phyloP scores from a whole-genome alignment of 441 rosid species.

The Pelargonium myrrhifolium region DNA sequence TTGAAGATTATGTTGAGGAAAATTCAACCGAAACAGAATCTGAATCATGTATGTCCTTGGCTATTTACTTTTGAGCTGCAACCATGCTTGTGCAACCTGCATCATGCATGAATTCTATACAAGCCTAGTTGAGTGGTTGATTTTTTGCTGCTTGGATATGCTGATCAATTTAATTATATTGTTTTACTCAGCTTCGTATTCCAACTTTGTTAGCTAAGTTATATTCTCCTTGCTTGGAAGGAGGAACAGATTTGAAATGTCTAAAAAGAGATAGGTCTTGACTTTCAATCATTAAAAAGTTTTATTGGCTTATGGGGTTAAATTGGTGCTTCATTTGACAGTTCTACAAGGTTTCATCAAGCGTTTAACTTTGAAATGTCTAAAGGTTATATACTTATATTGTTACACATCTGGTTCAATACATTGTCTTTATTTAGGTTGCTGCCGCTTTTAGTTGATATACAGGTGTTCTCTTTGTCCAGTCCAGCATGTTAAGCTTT shows the following conservation, averaged over 20 bases:
- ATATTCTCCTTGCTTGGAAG: background rate
- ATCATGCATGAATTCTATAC: background rate
- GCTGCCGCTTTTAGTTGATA: background rate
- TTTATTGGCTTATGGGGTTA: background rate
- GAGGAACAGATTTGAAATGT: background rate
- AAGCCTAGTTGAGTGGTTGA: constrained; percentile 5
- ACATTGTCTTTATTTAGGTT: background rate
- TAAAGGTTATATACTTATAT: background rate
- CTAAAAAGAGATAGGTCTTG: background rate
- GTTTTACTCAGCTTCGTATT: background rate
- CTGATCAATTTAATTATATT: background rate
- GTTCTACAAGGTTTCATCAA: background rate
- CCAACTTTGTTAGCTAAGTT: background rate
- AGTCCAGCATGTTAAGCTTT: background rate
- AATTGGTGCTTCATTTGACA: background rate
- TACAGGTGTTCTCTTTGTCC: background rate
- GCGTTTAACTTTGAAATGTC: background rate
- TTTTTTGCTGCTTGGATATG: background rate
- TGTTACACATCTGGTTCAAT: background rate
- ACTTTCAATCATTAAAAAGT: background rate
- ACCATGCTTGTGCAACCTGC: background rate
- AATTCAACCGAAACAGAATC: constrained; percentile 26
- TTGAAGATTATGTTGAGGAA: constrained; percentile 66
- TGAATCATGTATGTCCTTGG: constrained; percentile 34
- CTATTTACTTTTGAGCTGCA: background rate